phyloP scores from a whole-genome alignment of 176 grass and related monocot species.

The bread wheat (Triticum aestivum) region DNA sequence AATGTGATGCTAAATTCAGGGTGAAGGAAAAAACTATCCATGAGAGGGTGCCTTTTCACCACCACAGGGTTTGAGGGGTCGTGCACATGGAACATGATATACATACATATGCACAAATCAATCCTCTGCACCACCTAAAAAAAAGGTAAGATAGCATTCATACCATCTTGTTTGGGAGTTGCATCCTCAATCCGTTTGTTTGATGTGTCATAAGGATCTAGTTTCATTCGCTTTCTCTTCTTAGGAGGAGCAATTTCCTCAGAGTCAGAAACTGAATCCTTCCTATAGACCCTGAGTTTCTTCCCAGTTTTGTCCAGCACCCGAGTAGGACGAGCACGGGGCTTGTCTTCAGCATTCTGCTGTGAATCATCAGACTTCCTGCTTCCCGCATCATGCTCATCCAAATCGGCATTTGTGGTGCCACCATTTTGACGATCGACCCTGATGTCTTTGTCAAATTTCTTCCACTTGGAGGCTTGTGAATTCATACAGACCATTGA shows the following conservation, averaged over 20 bases:
- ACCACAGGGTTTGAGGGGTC: neutral
- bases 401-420: slow-evolving; percentile 9
- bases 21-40: neutral
- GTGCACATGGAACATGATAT: neutral
- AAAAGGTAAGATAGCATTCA: neutral
- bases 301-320: slow-evolving; percentile 73
- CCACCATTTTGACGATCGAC: neutral
- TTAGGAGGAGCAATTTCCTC: slow-evolving; percentile 49
- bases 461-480: slow-evolving; percentile 19
- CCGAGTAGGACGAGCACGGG: slow-evolving; percentile 38
- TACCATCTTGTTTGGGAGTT: slow-evolving; percentile 49
- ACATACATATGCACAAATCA: neutral
- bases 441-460: slow-evolving; percentile 30
- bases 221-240: slow-evolving; percentile 82
- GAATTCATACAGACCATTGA: neutral
- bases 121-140: neutral
- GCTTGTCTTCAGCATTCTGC: slow-evolving; percentile 44
- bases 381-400: slow-evolving; percentile 34
- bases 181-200: slow-evolving; percentile 86
- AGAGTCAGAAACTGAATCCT: slow-evolving; percentile 39
- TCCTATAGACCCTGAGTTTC: slow-evolving; percentile 65
- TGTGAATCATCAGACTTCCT: slow-evolving; percentile 32
- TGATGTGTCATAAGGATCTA: slow-evolving; percentile 78
- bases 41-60: neutral
- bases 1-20: neutral